These are phyloP conservation scores for Peltaster fructicola DNA, from an alignment of 2,329 filamentous ascomycete species.

Conservation along the genomic window DNA sequence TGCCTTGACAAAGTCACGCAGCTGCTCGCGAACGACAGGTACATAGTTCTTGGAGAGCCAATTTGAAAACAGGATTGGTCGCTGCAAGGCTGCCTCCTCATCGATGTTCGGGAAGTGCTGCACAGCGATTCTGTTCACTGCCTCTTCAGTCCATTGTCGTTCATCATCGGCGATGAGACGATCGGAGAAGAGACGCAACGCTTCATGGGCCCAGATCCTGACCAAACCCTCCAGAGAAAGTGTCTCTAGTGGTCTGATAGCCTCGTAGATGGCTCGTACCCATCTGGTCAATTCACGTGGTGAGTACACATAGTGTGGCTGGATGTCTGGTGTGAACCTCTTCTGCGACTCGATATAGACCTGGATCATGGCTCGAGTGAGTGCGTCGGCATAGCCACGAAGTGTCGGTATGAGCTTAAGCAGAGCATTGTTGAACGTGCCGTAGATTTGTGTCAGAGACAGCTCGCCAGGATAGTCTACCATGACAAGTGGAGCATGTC, in stretches of 20 bases:
- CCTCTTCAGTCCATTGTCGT: slow-evolving; percentile 83
- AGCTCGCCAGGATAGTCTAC: slow-evolving; percentile 95
- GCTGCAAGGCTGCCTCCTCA: slow-evolving; percentile 69
- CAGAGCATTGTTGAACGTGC: slow-evolving; percentile 89
- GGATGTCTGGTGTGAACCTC: slow-evolving; percentile 87
- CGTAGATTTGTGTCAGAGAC: slow-evolving; percentile 92
- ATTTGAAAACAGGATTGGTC: slow-evolving; percentile 95
- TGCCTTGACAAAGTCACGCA: slow-evolving; percentile 94
- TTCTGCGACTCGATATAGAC: slow-evolving; percentile 91
- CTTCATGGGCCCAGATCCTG: slow-evolving; percentile 96
- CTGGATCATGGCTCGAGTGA: slow-evolving; percentile 94
- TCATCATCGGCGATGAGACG: slow-evolving; percentile 89
- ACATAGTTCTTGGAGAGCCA: slow-evolving; percentile 99
- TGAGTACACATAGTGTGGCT: slow-evolving; percentile 98
- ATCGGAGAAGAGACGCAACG: slow-evolving; percentile 89
- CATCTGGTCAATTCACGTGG: slow-evolving; percentile 95
- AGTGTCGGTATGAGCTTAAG: slow-evolving; percentile 92
- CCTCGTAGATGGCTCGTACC: slow-evolving; percentile 95
- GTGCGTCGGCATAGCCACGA: slow-evolving; percentile 82
- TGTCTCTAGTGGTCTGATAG: slow-evolving; percentile 77
- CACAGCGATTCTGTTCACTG: slow-evolving; percentile 68
- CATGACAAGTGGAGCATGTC: slow-evolving; percentile 97
- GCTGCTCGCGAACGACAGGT: slow-evolving; percentile 82
- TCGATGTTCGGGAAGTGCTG: slow-evolving; percentile 94
- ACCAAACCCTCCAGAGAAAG: slow-evolving; percentile 81